A percentile compares a stretch with the other conserved stretches of the same genome.
Evolutionary conservation across 139 green algal genomes (phyloP).

Genomic region (Micractinium sp.): DNA sequence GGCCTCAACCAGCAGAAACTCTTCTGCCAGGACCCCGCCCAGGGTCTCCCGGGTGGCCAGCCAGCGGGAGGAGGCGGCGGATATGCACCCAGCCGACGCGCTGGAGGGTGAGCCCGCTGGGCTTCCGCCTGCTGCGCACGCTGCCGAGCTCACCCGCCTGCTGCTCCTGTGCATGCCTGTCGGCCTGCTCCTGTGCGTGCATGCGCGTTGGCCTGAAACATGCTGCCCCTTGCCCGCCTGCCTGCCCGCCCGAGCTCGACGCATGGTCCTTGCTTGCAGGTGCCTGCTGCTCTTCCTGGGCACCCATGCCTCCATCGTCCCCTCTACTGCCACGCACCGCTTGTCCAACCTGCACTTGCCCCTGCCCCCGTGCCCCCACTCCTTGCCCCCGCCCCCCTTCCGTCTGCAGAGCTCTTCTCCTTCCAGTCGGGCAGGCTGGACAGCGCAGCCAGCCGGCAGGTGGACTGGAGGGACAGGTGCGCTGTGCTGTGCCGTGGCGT

Average conservation of each 20-base stretch:
- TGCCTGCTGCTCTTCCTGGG: too few species aligned
- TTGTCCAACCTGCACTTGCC: too few species aligned
- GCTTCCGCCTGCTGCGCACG: background rate
- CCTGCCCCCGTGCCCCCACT: background rate
- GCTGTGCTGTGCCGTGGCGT: background rate
- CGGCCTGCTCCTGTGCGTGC: background rate
- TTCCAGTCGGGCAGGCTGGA: slow-evolving; percentile 4
- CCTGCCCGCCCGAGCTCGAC: too few species aligned
- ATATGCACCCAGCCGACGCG: background rate
- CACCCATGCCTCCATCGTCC: too few species aligned
- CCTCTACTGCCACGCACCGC: too few species aligned
- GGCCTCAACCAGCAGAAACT: too few species aligned
- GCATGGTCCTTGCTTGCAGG: too few species aligned
- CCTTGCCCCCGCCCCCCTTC: background rate
- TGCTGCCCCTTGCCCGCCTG: background rate
- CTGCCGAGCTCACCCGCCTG: background rate
- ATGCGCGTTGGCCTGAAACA: background rate
- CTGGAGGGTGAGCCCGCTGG: background rate
- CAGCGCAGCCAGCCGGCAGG: slow-evolving; percentile 7
- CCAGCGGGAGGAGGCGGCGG: background rate
- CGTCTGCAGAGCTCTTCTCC: slow-evolving; percentile 18
- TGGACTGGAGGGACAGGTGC: slow-evolving; percentile 22
- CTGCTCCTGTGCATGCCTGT: background rate
- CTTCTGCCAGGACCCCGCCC: too few species aligned
- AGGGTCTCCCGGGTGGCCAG: background rate